Evolutionary conservation across 306 rosid species (phyloP), one percentile per base, ranked within the genome.

Genomic region (Ceratonia siliqua): DNA sequence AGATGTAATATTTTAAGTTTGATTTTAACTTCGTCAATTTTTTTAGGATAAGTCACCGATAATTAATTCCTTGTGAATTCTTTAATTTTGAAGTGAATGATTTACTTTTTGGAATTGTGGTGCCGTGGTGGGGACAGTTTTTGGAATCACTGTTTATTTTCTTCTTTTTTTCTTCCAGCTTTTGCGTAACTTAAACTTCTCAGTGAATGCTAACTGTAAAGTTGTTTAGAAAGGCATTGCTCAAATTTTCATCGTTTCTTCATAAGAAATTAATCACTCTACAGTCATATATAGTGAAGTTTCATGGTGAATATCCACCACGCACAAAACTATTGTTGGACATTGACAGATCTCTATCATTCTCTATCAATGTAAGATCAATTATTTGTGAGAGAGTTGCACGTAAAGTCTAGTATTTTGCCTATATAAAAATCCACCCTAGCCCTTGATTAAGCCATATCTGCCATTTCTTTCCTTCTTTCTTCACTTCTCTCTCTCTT

Each of bases 321-420:
- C 73, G 52, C 76, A 52, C 73, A 61, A 30, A 22, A 24, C 58
- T 48, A 80, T 65, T 64, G 78, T 79, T 58, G 25, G 71, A 79
- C 39, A 68, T 27, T 22, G 79, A 79, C 75, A 66, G 0, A 27
- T 45, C 35, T 49, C 59, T 35, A 57, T 73, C 71, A 68, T 57
- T 72, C 54, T 68, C 66, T 63, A 43, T 64, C 76, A 54, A 24
- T 35, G 36, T 35, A 7, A 39, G 67, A 66, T 54, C 83, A 82
- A 78, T 77, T 73, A 82, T 82, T 52, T 73, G 79, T 9, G 82
- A 78, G 80, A 73, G 70, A 52, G 58, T 21, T 68, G 20, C 66
- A 41, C 72, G 6, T 55, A 41, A 32, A 43, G 30, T 62, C 57
- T 41, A 10, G 24, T 17, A 30, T 53, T 82, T 82, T 49, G 36